phyloP scores from a whole-genome alignment of 495 filamentous ascomycete species.

The Penicillium angulare region DNA sequence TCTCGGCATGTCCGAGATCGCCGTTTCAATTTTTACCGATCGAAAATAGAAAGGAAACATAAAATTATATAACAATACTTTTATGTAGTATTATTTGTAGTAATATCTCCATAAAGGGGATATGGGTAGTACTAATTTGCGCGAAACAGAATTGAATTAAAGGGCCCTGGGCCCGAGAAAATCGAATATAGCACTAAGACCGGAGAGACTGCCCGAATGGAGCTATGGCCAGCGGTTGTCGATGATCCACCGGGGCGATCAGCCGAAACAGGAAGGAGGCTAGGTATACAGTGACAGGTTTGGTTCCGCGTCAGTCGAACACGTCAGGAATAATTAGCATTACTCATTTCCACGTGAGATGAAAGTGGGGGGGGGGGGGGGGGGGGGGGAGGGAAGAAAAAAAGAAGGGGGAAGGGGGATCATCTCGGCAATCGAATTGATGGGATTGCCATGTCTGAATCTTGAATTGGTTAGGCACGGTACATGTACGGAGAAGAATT shows the following conservation, averaged over 20 bases:
- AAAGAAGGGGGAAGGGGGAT: too few relatives aligned
- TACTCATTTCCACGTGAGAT: slow-evolving; percentile 3
- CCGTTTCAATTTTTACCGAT: not conserved
- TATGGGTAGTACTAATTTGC: too few relatives aligned
- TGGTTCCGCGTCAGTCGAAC: slow-evolving; percentile 2
- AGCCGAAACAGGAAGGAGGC: slow-evolving; percentile 28
- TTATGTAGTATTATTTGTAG: too few relatives aligned
- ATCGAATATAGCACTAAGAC: not conserved
- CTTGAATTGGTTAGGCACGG: too few relatives aligned
- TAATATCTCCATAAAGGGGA: too few relatives aligned
- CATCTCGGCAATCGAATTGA: too few relatives aligned
- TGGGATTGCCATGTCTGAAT: too few relatives aligned
- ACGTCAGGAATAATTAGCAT: not conserved
- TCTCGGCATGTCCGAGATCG: not conserved
- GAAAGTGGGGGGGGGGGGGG: too few relatives aligned
- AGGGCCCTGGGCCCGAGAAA: not conserved
- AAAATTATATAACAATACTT: not conserved
- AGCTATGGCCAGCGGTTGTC: slow-evolving; percentile 35
- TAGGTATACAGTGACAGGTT: slow-evolving; percentile 18
- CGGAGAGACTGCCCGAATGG: slow-evolving; percentile 24
- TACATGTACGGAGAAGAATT: too few relatives aligned
- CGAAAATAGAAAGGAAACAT: not conserved
- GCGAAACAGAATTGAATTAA: too few relatives aligned
- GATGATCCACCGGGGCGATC: slow-evolving; percentile 23
- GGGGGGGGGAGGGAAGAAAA: too few relatives aligned